phyloP scores from a whole-genome alignment of 768 basidiomycete species.

The Coprinopsis sp. region DNA sequence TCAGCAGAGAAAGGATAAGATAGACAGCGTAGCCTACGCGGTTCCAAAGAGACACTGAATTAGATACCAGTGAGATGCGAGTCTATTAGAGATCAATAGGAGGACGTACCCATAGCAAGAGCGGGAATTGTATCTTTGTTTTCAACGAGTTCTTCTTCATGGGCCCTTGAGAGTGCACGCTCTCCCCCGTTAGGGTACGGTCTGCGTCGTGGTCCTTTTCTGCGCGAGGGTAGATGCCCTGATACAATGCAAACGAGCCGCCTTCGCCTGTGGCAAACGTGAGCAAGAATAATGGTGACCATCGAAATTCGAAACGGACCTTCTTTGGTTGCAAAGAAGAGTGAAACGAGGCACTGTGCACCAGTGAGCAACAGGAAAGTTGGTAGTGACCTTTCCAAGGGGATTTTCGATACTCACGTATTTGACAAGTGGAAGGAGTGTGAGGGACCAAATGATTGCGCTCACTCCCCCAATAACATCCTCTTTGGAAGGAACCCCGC shows the following conservation, averaged over 20 bases:
- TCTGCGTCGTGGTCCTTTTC: constrained; percentile 43
- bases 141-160: constrained; percentile 20
- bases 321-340: too few species aligned
- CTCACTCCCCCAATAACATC: constrained; percentile 61
- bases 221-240: constrained; percentile 53
- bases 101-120: constrained; percentile 50
- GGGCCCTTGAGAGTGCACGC: constrained; percentile 16
- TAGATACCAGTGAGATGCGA: background rate
- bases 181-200: constrained; percentile 50
- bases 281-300: background rate
- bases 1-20: background rate
- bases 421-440: constrained; percentile 58
- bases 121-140: constrained; percentile 39
- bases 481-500: constrained; percentile 46
- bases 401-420: too few species aligned
- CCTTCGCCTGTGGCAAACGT: constrained; percentile 47
- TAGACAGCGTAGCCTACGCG: constrained; percentile 21
- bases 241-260: constrained; percentile 60
- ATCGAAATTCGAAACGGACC: too few species aligned
- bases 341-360: too few species aligned
- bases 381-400: too few species aligned
- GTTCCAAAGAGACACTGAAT: constrained; percentile 58
- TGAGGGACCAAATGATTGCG: constrained; percentile 62
- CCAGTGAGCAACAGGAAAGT: too few species aligned
- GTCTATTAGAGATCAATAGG: background rate